Evolutionary conservation across 495 filamentous ascomycete species (phyloP).

Genomic region (Xylaria flabelliformis): DNA sequence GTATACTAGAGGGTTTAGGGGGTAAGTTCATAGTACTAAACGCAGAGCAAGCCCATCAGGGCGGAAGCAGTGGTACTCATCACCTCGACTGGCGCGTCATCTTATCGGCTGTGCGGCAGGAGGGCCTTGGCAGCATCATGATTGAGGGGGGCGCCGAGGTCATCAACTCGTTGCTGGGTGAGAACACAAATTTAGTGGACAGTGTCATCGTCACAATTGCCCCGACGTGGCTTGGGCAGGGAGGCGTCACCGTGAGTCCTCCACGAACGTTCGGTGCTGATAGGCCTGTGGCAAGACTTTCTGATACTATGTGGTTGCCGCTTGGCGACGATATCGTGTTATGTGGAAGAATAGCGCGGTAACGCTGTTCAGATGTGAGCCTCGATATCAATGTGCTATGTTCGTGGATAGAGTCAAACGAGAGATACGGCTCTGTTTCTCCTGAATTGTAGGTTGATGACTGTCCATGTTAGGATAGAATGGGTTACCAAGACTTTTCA

Average conservation of each 20-base stretch:
- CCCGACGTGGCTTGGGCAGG: conserved; percentile 80
- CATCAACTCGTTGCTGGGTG: conserved; percentile 73
- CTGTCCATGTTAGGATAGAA: background rate
- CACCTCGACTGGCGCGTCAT: conserved; percentile 67
- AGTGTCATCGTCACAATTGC: conserved; percentile 84
- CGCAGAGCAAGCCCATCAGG: background rate
- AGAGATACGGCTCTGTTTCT: background rate
- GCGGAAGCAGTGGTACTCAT: background rate
- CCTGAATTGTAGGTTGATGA: background rate
- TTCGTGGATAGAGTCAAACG: background rate
- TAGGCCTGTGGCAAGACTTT: conserved; percentile 65
- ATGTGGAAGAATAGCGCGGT: conserved; percentile 61
- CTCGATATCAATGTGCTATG: background rate
- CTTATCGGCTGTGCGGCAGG: conserved; percentile 58
- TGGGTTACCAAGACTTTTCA: background rate
- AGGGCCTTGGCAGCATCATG: conserved; percentile 81
- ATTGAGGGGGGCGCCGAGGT: conserved; percentile 83
- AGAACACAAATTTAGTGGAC: conserved; percentile 68
- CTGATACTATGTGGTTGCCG: conserved; percentile 72
- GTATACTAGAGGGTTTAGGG: conserved; percentile 44
- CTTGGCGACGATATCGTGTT: conserved; percentile 82
- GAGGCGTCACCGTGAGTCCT: conserved; percentile 76
- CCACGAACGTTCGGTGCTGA: conserved; percentile 55
- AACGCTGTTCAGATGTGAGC: background rate
- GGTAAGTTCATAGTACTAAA: conserved; percentile 46